phyloP scores from a whole-genome alignment of 805 yeast species.

The Komagataella phaffii region DNA sequence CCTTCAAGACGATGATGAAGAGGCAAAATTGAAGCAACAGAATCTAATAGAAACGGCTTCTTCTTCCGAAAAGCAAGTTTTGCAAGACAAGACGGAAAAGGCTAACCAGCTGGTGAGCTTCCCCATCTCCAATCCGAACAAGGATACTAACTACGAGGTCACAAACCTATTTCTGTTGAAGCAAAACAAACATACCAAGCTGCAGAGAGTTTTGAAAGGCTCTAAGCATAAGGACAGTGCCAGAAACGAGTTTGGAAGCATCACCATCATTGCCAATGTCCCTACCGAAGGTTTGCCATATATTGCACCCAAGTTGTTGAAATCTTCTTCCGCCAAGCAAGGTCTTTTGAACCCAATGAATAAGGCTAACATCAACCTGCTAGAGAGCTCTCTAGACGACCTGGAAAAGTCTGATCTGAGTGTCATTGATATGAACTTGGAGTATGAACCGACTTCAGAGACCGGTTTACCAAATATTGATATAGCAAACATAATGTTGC shows the following conservation, averaged over 20 bases:
- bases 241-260: background rate
- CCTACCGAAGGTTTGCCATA: constrained; percentile 6
- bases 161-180: background rate
- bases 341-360: background rate
- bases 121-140: background rate
- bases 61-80: background rate
- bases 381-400: constrained; percentile 2
- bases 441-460: constrained; percentile 1
- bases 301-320: constrained; percentile 3
- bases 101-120: background rate
- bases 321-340: constrained; percentile 1
- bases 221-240: background rate
- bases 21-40: background rate
- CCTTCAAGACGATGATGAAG: background rate
- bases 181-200: background rate
- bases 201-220: background rate
- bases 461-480: background rate
- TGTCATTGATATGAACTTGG: constrained; percentile 2
- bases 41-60: background rate
- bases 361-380: constrained; percentile 1
- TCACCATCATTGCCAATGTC: constrained; percentile 1
- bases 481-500: background rate
- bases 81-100: background rate
- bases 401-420: constrained; percentile 3
- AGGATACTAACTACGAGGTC: background rate